phyloP scores from a whole-genome alignment of 1,139 yeast species.

The Blastobotrys petasosporus region DNA sequence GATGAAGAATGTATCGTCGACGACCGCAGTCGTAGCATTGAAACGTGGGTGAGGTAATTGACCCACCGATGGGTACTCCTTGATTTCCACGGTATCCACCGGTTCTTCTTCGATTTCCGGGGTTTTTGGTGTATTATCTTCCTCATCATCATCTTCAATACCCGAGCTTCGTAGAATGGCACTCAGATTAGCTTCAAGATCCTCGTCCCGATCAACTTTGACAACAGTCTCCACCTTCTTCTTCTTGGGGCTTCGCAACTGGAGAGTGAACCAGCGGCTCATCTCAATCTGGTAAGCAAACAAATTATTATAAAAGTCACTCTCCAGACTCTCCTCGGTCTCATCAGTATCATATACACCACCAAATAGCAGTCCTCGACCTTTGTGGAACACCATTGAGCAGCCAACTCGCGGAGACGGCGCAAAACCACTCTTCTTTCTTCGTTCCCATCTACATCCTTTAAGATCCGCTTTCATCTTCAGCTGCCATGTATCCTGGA shows the following conservation, averaged over 20 bases:
- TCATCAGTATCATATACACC: constrained; percentile 95
- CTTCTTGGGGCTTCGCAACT: constrained; percentile 58
- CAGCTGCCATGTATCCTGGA: constrained; percentile 79
- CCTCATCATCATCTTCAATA: constrained; percentile 44
- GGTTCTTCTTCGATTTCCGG: constrained; percentile 26
- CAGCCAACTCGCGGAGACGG: constrained; percentile 96
- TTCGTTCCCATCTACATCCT: constrained; percentile 78
- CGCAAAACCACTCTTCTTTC: constrained; percentile 81
- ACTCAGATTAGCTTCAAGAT: constrained; percentile 73
- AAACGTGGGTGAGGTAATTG: constrained; percentile 82
- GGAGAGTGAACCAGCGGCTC: constrained; percentile 81
- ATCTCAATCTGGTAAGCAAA: constrained; percentile 79
- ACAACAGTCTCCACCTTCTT: constrained; percentile 32
- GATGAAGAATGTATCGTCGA: constrained; percentile 78
- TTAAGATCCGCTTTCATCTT: constrained; percentile 85
- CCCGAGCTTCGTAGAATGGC: constrained; percentile 64
- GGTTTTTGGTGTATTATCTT: constrained; percentile 1
- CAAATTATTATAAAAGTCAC: constrained; percentile 75
- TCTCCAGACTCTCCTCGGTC: constrained; percentile 85
- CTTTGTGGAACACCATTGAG: constrained; percentile 81
- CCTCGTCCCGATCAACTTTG: constrained; percentile 56
- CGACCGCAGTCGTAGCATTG: constrained; percentile 79
- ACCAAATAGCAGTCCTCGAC: constrained; percentile 89
- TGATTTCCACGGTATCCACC: constrained; percentile 37
- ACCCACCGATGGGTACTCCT: constrained; percentile 52